A percentile compares a stretch with the other conserved stretches of the same genome.
Evolutionary conservation across 768 basidiomycete genomes (phyloP).

Genomic region (Tricholoma bakamatsutake): DNA sequence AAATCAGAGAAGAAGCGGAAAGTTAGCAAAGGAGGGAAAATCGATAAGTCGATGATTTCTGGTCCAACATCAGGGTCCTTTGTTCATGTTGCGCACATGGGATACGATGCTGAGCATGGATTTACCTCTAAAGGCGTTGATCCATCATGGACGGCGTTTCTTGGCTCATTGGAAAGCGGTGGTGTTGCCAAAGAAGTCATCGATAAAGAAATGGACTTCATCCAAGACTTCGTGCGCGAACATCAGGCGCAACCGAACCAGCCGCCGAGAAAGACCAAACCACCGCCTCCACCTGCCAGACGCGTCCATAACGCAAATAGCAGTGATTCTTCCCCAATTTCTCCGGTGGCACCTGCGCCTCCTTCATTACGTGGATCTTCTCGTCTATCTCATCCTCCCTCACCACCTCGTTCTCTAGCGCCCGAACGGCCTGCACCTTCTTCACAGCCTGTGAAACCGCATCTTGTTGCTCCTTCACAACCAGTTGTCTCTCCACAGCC

Average conservation of each 20-base stretch:
- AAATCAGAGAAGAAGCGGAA: conserved; percentile 48
- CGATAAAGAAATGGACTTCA: conserved; percentile 79
- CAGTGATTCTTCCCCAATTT: conserved; percentile 29
- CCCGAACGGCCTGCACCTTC: conserved; percentile 34
- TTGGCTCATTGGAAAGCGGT: conserved; percentile 54
- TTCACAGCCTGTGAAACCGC: conserved; percentile 14
- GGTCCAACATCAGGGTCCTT: conserved; percentile 75
- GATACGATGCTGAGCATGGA: conserved; percentile 81
- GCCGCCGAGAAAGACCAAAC: conserved; percentile 38
- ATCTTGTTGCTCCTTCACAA: conserved; percentile 6
- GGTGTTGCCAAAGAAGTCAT: conserved; percentile 70
- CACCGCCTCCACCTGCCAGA: conserved; percentile 47
- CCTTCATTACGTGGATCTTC: conserved; percentile 23
- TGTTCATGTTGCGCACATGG: conserved; percentile 92
- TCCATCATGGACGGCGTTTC: conserved; percentile 76
- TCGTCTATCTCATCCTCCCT: conserved; percentile 28
- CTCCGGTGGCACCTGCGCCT: conserved; percentile 28
- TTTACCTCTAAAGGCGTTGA: conserved; percentile 87
- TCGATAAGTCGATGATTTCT: conserved; percentile 92
- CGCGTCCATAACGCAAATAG: conserved; percentile 29
- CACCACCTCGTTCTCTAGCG: conserved; percentile 29
- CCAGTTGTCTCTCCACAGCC: conserved; percentile 12
- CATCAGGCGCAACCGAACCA: conserved; percentile 33
- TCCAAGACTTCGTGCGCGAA: conserved; percentile 71
- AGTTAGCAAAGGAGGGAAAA: conserved; percentile 59